Percentiles rank a stretch among this genome's conserved stretches.
These are phyloP conservation scores for Talinum fruticosum DNA, from an alignment of 148 eudicot species.

Conservation along the genomic window DNA sequence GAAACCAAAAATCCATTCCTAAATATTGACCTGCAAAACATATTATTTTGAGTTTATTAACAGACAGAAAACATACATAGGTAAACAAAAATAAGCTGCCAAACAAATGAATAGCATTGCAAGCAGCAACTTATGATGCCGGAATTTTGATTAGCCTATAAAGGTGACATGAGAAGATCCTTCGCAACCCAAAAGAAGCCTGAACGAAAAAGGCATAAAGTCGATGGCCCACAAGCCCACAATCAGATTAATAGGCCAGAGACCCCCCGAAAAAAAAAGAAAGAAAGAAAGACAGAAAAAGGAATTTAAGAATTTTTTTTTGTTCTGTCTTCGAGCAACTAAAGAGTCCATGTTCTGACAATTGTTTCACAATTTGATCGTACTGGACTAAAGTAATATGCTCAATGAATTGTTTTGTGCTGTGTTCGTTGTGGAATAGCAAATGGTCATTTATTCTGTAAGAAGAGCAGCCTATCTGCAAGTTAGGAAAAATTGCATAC, in stretches of 20 bases:
- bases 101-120: neutral
- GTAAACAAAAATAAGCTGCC: neutral
- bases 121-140: neutral
- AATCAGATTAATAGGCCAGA: neutral
- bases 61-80: neutral
- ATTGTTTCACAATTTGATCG: too few species aligned
- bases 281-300: too few species aligned
- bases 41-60: neutral
- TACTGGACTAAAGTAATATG: too few species aligned
- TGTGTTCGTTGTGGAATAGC: neutral
- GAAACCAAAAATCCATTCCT: constrained; percentile 2
- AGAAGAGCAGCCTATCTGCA: too few species aligned
- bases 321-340: neutral
- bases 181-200: neutral
- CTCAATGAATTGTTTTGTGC: neutral
- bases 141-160: neutral
- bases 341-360: neutral
- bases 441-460: neutral
- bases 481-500: too few species aligned
- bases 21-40: constrained; percentile 13
- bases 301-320: too few species aligned
- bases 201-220: neutral
- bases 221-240: neutral
- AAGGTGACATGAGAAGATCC: neutral
- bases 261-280: neutral